Conservation (phyloP, 345 rosid species). For the Eucalyptus sp. region DNA sequence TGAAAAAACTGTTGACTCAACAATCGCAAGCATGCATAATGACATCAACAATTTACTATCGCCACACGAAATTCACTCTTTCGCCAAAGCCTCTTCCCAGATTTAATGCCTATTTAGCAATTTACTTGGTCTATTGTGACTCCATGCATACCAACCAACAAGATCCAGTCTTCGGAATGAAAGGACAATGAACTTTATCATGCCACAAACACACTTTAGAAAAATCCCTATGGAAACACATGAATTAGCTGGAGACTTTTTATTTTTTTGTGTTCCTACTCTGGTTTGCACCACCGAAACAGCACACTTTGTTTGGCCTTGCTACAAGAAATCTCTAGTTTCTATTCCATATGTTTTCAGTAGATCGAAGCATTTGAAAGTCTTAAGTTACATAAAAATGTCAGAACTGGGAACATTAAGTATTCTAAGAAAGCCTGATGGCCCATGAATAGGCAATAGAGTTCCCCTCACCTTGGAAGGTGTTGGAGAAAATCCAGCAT, state of each 20-base stretch:
- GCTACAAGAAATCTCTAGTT: background rate
- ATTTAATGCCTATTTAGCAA: too few species aligned
- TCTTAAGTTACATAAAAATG: background rate
- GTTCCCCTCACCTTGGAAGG: slow-evolving; percentile 39
- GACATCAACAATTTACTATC: too few species aligned
- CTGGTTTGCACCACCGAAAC: background rate
- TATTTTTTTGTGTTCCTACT: background rate
- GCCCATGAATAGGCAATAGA: background rate
- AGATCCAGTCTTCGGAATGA: too few species aligned
- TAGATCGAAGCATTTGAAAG: background rate
- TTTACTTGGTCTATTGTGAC: too few species aligned
- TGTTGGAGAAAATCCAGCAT: slow-evolving; percentile 68
- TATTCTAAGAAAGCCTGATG: background rate
- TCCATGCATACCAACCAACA: too few species aligned
- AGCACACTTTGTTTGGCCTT: background rate
- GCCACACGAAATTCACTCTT: too few species aligned
- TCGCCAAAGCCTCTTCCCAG: too few species aligned
- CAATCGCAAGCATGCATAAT: too few species aligned
- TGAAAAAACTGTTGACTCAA: too few species aligned
- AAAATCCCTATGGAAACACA: background rate
- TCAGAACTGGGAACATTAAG: background rate
- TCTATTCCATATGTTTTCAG: background rate
- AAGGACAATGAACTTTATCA: too few species aligned
- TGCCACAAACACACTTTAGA: too few species aligned
- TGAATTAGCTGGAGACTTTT: background rate